Evolutionary conservation across 2,329 filamentous ascomycete genomes (phyloP), one percentile per base, ranked within the genome.

Genomic region (Ilyonectria robusta): DNA sequence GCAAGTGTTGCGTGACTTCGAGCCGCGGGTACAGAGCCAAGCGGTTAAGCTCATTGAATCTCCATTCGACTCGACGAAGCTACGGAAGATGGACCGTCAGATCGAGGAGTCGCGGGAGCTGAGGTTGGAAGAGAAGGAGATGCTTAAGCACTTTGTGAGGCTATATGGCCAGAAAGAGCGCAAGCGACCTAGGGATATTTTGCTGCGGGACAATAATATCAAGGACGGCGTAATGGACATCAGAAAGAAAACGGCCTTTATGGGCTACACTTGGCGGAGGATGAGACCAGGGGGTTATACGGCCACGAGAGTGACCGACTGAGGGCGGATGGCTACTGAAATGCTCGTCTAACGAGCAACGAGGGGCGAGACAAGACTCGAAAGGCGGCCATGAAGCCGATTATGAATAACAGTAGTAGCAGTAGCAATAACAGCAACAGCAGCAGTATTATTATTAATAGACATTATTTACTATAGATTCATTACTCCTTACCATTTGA

Each of bases 201-300:
- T 98, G 64, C 83, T 98, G 31, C 87, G 95, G 48, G 95, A 98
- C 79, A 86, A 86, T 29, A 81, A 84, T 9, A 87, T 92, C 7
- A 91, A 89, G 46, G 86, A 85, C 46, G 84, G 86, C 17, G 94
- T 92, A n/a, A 83, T 98, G 79, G 90, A 93, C 72, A 87, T 96
- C 70, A 88, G 96, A 66, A 97, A 95, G 81, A 88, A 87, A 78
- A 92, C 89, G 29, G 94, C 94, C 0, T 98, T 98, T 80, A 81
- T 97, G 68, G 95, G 95, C 1, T 99, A 99, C 78, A 94, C 93
- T 2, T 98, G 96, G 85, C 88, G 90, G 13, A 84, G 90, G 66
- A 80, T 80, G 77, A 76, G 78, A 42, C 79, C 79, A 1, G 74
- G 75, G 10, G 77, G 78, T 3, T 81, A 79, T 56, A 65, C 70